Conservation (phyloP, 2,329 filamentous ascomycete species). For the Xylariaceae sp. region DNA sequence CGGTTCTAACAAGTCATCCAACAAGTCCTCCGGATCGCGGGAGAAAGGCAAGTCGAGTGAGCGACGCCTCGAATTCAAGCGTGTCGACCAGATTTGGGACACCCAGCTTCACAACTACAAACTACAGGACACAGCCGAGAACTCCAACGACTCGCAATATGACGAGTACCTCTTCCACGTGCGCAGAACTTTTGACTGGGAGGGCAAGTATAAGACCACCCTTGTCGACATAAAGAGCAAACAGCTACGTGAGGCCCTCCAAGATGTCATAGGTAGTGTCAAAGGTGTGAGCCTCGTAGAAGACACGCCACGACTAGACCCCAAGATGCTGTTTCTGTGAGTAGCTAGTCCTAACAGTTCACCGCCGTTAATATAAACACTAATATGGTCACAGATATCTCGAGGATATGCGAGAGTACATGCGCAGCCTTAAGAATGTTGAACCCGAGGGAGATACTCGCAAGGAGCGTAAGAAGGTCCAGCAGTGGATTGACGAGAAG, state of each 20-base stretch:
- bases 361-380: constrained; percentile 7
- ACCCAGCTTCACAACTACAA: constrained; percentile 53
- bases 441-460: constrained; percentile 52
- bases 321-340: constrained; percentile 70
- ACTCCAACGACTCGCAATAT: constrained; percentile 57
- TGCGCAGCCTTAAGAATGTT: constrained; percentile 65
- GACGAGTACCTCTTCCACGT: constrained; percentile 84
- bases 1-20: constrained; percentile 3
- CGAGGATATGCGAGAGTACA: constrained; percentile 69
- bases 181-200: constrained; percentile 79
- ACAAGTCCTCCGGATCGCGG: constrained; percentile 8
- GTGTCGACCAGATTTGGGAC: constrained; percentile 60
- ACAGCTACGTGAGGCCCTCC: constrained; percentile 69
- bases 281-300: constrained; percentile 81
- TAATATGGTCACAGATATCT: constrained; percentile 62
- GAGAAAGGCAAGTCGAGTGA: constrained; percentile 27
- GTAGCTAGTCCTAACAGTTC: constrained; percentile 23
- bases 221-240: constrained; percentile 86
- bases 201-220: constrained; percentile 75
- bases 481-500: constrained; percentile 61
- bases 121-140: constrained; percentile 56
- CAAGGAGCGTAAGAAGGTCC: constrained; percentile 63
- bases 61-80: constrained; percentile 46
- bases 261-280: constrained; percentile 73
- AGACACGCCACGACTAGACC: constrained; percentile 73